Evolutionary conservation across 1,284 basidiomycete species (phyloP).

Genomic region (Ceratobasidium sp.): DNA sequence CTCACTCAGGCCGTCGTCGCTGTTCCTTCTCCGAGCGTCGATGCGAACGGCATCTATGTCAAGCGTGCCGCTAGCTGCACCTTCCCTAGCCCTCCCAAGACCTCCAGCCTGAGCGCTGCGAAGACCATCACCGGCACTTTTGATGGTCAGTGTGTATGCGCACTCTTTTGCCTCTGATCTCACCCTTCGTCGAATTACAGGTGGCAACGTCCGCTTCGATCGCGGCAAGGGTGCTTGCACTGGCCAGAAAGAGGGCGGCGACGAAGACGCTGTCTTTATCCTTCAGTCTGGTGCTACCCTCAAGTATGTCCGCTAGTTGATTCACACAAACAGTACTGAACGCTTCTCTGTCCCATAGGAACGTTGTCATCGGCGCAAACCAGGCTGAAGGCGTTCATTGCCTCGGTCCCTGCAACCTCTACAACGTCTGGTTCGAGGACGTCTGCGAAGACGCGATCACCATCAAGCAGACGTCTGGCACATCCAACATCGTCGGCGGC

Average conservation of each 20-base stretch:
- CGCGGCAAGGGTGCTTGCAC: constrained; percentile 47
- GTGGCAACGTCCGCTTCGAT: constrained; percentile 39
- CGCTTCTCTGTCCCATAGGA: constrained; percentile 37
- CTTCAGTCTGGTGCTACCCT: constrained; percentile 60
- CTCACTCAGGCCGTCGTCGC: constrained; percentile 32
- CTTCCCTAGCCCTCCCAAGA: constrained; percentile 60
- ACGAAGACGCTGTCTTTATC: constrained; percentile 47
- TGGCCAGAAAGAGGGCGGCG: constrained; percentile 47
- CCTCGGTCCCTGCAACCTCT: constrained; percentile 60
- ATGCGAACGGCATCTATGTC: not conserved
- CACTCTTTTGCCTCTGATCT: not conserved
- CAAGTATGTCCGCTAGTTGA: constrained; percentile 27
- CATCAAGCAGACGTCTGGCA: constrained; percentile 47
- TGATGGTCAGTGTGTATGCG: constrained; percentile 42
- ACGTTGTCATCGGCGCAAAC: constrained; percentile 61
- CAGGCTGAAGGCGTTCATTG: constrained; percentile 60
- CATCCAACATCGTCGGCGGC: constrained; percentile 46
- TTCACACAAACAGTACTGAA: not conserved
- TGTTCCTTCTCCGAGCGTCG: constrained; percentile 19
- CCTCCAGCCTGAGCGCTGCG: constrained; percentile 58
- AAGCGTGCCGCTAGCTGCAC: constrained; percentile 53
- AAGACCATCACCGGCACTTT: constrained; percentile 58
- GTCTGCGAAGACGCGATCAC: constrained; percentile 63
- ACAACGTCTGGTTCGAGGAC: constrained; percentile 63
- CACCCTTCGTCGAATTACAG: not conserved